These are phyloP conservation scores for Penicillium sp. DNA, from an alignment of 2,329 filamentous ascomycete species.

Conservation along the genomic window DNA sequence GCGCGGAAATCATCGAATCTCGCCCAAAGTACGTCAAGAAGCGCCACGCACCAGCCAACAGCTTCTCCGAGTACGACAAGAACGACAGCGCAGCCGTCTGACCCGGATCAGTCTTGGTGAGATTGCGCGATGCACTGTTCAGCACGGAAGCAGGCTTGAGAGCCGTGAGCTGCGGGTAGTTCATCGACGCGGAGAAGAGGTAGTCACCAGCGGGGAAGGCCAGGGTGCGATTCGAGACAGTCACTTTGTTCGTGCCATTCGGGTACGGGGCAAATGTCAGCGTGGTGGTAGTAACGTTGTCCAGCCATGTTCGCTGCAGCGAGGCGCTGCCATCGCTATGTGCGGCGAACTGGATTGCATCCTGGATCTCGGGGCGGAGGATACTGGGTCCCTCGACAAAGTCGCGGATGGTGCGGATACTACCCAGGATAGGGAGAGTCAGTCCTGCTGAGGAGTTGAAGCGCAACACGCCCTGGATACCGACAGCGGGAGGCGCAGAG, in stretches of 20 bases:
- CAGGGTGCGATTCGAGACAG: conserved; percentile 48
- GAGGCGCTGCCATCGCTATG: conserved; percentile 50
- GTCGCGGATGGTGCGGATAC: conserved; percentile 64
- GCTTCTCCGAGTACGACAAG: conserved; percentile 64
- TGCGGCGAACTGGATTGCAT: conserved; percentile 50
- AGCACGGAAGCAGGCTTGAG: conserved; percentile 55
- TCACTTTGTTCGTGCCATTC: conserved; percentile 33
- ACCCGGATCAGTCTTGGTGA: conserved; percentile 51
- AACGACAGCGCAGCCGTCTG: conserved; percentile 61
- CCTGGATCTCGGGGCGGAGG: conserved; percentile 57
- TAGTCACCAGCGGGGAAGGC: conserved; percentile 58
- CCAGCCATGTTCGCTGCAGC: conserved; percentile 61
- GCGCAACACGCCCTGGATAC: conserved; percentile 55
- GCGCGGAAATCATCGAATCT: conserved; percentile 63
- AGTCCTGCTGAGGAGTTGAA: conserved; percentile 62
- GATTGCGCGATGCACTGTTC: conserved; percentile 48
- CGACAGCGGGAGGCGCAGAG: conserved; percentile 49
- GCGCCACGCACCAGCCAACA: conserved; percentile 66
- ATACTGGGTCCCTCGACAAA: conserved; percentile 61
- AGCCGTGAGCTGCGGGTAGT: conserved; percentile 64
- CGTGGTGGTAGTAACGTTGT: conserved; percentile 60
- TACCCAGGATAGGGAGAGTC: conserved; percentile 61
- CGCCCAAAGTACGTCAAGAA: conserved; percentile 69
- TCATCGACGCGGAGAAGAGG: conserved; percentile 60
- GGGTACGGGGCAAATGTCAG: conserved; percentile 51